Evolutionary conservation across 345 rosid genomes (phyloP).

Genomic region (Eucalyptus globulus): DNA sequence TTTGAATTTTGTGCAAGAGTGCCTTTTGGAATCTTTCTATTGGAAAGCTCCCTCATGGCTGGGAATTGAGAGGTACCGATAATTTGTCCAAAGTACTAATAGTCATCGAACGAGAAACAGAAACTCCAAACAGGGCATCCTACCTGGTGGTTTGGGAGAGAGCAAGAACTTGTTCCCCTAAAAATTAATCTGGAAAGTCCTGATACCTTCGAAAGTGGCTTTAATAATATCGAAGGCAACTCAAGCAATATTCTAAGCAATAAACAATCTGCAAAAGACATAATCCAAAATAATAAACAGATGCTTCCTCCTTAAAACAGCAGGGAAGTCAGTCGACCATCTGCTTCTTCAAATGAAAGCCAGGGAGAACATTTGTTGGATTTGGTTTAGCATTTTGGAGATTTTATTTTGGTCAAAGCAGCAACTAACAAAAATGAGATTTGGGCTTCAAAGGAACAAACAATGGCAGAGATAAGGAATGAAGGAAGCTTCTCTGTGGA

Average conservation of each 20-base stretch:
- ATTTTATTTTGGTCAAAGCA: background rate
- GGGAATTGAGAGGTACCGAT: background rate
- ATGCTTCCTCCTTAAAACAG: background rate
- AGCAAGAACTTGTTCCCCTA: background rate
- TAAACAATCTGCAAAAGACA: background rate
- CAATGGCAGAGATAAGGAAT: background rate
- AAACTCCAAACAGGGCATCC: background rate
- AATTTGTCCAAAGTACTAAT: background rate
- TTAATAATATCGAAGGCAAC: background rate
- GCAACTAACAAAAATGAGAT: background rate
- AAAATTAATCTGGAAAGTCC: background rate
- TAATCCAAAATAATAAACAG: background rate
- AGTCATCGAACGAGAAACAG: background rate
- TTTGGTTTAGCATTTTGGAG: background rate
- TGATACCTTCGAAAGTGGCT: background rate
- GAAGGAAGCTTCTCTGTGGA: background rate
- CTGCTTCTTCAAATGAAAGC: background rate
- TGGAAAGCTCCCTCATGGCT: background rate
- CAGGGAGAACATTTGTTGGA: background rate
- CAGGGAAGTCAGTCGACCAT: background rate
- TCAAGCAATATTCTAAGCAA: background rate
- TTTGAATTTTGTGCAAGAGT: background rate
- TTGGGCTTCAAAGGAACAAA: background rate
- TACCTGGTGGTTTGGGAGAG: background rate
- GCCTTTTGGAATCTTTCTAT: background rate